phyloP scores from a whole-genome alignment of 345 rosid species.

The Bruguiera parviflora region DNA sequence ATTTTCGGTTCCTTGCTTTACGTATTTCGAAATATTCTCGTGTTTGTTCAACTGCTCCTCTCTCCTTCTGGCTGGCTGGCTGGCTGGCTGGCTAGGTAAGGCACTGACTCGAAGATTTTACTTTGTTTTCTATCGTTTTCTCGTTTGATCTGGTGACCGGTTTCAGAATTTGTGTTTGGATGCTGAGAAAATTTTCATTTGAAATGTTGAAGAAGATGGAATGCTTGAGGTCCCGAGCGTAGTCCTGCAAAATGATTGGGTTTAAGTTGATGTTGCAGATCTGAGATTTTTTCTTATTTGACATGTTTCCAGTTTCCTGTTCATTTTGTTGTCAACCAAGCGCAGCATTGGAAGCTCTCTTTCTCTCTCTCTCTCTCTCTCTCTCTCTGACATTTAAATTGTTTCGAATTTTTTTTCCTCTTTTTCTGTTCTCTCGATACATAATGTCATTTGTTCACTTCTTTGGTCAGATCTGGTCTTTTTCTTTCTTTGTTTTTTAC shows the following conservation, averaged over 20 bases:
- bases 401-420: not conserved
- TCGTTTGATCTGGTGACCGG: not conserved
- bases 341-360: not conserved
- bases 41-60: not conserved
- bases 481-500: not conserved
- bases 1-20: too few species aligned
- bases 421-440: not conserved
- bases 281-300: not conserved
- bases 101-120: not conserved
- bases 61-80: not conserved
- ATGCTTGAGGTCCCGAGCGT: not conserved
- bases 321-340: not conserved
- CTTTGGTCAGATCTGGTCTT: not conserved
- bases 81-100: not conserved
- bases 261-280: not conserved
- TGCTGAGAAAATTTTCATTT: not conserved
- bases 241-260: not conserved
- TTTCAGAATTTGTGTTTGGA: not conserved
- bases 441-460: not conserved
- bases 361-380: not conserved
- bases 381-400: not conserved
- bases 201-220: too few species aligned
- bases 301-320: not conserved
- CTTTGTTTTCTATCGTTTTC: not conserved
- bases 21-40: not conserved